Evolutionary conservation across 768 basidiomycete species (phyloP).

Genomic region (Suillus bovinus): DNA sequence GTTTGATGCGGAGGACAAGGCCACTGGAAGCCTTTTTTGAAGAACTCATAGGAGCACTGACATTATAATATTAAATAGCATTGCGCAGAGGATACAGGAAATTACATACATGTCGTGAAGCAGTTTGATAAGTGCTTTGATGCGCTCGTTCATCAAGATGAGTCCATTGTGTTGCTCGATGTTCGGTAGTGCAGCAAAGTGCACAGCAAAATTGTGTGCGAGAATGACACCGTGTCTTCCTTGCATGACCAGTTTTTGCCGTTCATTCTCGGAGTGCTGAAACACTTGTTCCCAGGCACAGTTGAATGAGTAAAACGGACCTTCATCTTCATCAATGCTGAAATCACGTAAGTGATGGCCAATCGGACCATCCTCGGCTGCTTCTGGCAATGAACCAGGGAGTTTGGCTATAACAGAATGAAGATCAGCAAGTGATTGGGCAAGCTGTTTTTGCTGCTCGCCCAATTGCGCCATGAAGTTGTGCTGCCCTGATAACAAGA

Average conservation of each 20-base stretch:
- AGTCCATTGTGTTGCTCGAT: neutral
- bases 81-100: neutral
- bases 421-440: too few species aligned
- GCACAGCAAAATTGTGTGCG: neutral
- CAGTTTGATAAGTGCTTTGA: neutral
- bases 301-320: constrained; percentile 1
- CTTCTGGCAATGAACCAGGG: too few species aligned
- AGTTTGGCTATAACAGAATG: too few species aligned
- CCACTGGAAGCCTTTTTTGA: neutral
- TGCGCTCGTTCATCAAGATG: neutral
- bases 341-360: neutral
- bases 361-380: constrained; percentile 1
- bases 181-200: neutral
- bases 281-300: neutral
- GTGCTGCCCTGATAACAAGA: too few species aligned
- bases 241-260: neutral
- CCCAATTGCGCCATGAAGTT: too few species aligned
- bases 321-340: constrained; percentile 4
- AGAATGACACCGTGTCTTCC: neutral
- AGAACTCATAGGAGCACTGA: neutral
- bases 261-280: neutral
- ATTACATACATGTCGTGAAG: constrained; percentile 1
- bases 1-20: neutral
- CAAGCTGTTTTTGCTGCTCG: too few species aligned
- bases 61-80: neutral